Conservation (phyloP, 2,329 filamentous ascomycete genomes). For the Incumbomyces delicatus region DNA sequence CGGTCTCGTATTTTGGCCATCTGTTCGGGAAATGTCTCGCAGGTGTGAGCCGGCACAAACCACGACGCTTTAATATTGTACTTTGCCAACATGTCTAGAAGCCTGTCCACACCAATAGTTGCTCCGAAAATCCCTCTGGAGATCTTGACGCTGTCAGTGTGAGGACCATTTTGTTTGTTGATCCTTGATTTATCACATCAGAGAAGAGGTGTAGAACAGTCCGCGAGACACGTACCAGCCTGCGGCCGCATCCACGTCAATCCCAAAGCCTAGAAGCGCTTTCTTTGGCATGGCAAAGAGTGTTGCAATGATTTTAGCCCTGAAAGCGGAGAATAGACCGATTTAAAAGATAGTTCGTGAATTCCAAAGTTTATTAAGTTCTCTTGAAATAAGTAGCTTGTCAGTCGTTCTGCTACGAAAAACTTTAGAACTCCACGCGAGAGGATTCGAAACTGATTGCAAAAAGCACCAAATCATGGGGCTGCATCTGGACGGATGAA, state of each 20-base stretch:
- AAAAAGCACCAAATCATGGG: no score
- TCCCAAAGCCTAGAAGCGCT: conserved; percentile 13
- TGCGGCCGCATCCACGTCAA: conserved; percentile 17
- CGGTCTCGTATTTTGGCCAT: conserved; percentile 30
- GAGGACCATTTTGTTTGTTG: conserved; percentile 30
- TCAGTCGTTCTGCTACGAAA: no score
- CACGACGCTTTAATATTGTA: conserved; percentile 44
- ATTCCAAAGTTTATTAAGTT: no score
- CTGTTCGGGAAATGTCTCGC: conserved; percentile 44
- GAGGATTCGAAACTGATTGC: no score
- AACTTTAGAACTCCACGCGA: no score
- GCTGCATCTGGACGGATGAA: no score
- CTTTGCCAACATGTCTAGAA: conserved; percentile 33
- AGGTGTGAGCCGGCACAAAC: conserved; percentile 50
- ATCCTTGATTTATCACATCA: conserved; percentile 15
- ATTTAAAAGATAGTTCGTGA: no score
- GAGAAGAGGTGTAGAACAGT: neutral
- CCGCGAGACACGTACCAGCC: conserved; percentile 7
- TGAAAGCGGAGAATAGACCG: no score
- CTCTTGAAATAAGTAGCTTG: no score
- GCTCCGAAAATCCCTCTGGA: conserved; percentile 22
- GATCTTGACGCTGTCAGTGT: conserved; percentile 26
- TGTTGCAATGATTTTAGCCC: no score
- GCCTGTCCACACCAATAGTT: conserved; percentile 17
- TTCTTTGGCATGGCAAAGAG: conserved; percentile 10